Evolutionary conservation across 169 alveolate species (phyloP), one percentile per base, ranked within the genome.

Genomic region (Pseudocohnilembus persalinus): DNA sequence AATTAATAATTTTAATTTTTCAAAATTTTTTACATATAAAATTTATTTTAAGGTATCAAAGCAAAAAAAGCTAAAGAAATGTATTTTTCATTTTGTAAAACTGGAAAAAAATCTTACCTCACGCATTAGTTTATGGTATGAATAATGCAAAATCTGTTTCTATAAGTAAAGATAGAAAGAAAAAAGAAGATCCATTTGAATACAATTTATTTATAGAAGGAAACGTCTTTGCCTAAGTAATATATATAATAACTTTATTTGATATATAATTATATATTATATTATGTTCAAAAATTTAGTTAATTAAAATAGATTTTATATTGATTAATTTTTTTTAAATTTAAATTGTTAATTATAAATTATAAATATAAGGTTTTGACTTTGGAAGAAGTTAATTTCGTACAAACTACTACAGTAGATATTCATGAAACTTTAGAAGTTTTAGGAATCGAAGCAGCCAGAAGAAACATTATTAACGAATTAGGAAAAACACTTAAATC

Each of bases 401-500:
- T 90, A 75, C 88, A 94, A 33, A 96, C 98, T 49, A n/a, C 28
- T 1, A 32, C 76, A 31, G 75, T 76, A 20, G 84, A 83, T 83
- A 83, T 78, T 32, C 79, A 31, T 31, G 76, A 76, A 63, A 82
- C 33, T 1, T 74, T 76, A 30, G 85, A 93, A 88, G 96, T 96
- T 49, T 93, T 96, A 74, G 99, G 99, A 34, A 96, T 98, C 29
- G 99, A 99, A 92, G 99, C 99, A 24, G 99, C 99, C 0, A 95
- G 99, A 88, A 88, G 94, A 29, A 96, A 97, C 26, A 98, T 99
- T 83, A 97, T 98, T 63, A 92, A 95, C 83, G 99, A 99, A 88
- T 97, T 99, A 73, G 93, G 95, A 34, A 94, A 94, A 82, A 98
- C 99, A 34, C 96, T 97, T 98, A 97, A 95, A 83, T 97, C 98